A percentile compares a stretch with the other conserved stretches of the same genome.
Conservation (phyloP, 2,329 filamentous ascomycete genomes). For the Trichoderma sp. region DNA sequence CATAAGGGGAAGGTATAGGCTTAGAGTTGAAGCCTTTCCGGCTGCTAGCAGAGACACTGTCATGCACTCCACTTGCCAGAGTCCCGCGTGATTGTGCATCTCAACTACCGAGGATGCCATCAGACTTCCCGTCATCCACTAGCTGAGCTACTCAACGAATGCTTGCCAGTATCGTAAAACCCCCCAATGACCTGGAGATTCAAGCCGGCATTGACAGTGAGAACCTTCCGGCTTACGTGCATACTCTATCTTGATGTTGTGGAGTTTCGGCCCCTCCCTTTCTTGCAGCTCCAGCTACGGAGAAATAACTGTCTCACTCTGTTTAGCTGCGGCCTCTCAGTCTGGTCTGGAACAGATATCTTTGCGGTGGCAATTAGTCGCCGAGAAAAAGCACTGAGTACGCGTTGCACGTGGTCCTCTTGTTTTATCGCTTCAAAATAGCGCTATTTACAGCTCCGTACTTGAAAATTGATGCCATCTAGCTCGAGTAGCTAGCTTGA, state of each 20-base stretch:
- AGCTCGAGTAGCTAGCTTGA: background rate
- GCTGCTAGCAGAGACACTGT: background rate
- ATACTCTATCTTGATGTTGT: background rate
- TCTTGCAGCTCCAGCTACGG: background rate
- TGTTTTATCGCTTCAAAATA: background rate
- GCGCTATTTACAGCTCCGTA: background rate
- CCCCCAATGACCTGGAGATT: background rate
- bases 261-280: background rate
- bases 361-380: background rate
- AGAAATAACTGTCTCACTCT: background rate
- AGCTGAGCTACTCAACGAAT: background rate
- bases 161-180: background rate
- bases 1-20: conserved; percentile 2
- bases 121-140: background rate
- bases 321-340: background rate
- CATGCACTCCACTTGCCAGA: background rate
- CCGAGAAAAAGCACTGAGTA: background rate
- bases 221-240: background rate
- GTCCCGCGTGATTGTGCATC: background rate
- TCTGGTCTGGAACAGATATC: background rate
- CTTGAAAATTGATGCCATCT: background rate
- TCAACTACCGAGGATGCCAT: background rate
- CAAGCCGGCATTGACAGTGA: background rate
- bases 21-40: background rate
- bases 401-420: background rate